Conservation (phyloP, 2,329 filamentous ascomycete genomes). For the Diaporthe nobilis region DNA sequence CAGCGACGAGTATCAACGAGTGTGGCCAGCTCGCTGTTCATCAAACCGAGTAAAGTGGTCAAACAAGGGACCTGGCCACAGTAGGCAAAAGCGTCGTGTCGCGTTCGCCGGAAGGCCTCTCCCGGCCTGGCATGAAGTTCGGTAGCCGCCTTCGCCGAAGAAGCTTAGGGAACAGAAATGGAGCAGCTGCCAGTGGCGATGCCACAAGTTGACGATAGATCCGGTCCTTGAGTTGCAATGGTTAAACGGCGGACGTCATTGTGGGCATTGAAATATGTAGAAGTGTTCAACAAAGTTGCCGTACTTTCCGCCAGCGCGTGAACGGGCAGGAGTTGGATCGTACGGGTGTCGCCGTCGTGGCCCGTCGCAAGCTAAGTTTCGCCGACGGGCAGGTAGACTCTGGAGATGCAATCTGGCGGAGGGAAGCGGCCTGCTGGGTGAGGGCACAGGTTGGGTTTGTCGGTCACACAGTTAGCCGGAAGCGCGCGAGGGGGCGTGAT, state of each 20-base stretch:
- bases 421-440: background rate
- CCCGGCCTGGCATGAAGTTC: background rate
- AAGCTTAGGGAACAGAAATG: background rate
- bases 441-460: slow-evolving; percentile 10
- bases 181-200: background rate
- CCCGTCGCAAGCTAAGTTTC: background rate
- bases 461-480: slow-evolving; percentile 5
- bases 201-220: background rate
- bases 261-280: background rate
- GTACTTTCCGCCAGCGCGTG: background rate
- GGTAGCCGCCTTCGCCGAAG: background rate
- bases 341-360: slow-evolving; percentile 14
- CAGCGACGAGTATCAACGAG: slow-evolving; percentile 16
- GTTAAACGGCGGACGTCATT: background rate
- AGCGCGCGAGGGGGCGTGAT: slow-evolving; percentile 2
- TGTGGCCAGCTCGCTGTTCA: background rate
- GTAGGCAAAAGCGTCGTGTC: background rate
- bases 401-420: background rate
- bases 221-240: background rate
- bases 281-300: background rate
- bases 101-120: background rate
- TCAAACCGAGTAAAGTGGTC: slow-evolving; percentile 20
- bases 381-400: slow-evolving; percentile 14
- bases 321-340: background rate
- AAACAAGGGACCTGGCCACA: background rate